A percentile compares a stretch with the other conserved stretches of the same genome.
phyloP scores from a whole-genome alignment of 148 eudicot species.

The Vaccinium vitisidaea region DNA sequence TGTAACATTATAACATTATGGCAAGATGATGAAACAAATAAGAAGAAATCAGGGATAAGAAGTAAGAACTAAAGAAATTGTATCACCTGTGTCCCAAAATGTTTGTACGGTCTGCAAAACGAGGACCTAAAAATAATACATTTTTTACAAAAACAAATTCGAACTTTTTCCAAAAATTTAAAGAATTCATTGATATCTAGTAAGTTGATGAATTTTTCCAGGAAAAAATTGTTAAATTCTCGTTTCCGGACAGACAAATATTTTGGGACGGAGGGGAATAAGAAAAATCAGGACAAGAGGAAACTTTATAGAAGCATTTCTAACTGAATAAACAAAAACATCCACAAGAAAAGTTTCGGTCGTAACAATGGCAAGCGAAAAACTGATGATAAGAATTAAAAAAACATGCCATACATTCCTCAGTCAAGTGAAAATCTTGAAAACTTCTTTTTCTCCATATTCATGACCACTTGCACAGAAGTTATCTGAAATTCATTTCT shows the following conservation, averaged over 20 bases:
- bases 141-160: too few species aligned
- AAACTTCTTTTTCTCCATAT: background rate
- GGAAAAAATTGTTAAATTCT: too few species aligned
- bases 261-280: too few species aligned
- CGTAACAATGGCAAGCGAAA: background rate
- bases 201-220: too few species aligned
- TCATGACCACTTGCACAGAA: background rate
- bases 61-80: background rate
- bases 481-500: background rate
- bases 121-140: too few species aligned
- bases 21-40: background rate
- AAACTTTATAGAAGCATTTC: background rate
- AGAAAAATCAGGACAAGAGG: background rate
- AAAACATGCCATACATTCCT: background rate
- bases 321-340: background rate
- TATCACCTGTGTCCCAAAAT: too few species aligned
- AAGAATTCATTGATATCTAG: too few species aligned
- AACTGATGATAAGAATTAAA: background rate
- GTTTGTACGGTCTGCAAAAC: too few species aligned
- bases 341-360: background rate
- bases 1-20: background rate
- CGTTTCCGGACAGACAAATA: too few species aligned
- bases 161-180: too few species aligned
- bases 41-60: background rate
- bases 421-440: background rate